Conservation (phyloP, 257 asterid species). For the Ajuga chamaepitys region DNA sequence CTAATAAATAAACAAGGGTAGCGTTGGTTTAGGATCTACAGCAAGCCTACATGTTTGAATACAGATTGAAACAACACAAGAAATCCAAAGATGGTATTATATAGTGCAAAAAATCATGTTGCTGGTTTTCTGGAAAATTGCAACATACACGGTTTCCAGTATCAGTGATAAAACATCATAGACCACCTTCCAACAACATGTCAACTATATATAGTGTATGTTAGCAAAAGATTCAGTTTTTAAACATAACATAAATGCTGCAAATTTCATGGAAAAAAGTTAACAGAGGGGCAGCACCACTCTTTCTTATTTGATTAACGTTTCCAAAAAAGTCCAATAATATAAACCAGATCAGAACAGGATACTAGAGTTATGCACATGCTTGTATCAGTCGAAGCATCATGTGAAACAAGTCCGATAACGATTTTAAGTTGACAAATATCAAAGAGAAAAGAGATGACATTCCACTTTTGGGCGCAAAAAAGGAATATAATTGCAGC, state of each 20-base stretch:
- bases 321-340: not conserved
- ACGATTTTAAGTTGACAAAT: not conserved
- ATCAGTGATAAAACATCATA: not conserved
- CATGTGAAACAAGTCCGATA: not conserved
- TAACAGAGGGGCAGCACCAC: not conserved
- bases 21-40: not conserved
- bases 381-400: slow-evolving; percentile 5
- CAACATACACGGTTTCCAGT: not conserved
- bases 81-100: not conserved
- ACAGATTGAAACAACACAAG: not conserved
- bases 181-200: not conserved
- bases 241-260: not conserved
- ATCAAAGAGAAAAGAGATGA: not conserved
- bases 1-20: too few relatives aligned
- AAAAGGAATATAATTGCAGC: not conserved
- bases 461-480: not conserved
- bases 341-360: not conserved
- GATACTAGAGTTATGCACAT: not conserved
- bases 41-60: not conserved
- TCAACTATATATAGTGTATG: not conserved
- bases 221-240: not conserved
- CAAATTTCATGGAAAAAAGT: slow-evolving; percentile 3
- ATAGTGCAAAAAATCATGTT: not conserved
- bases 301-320: not conserved
- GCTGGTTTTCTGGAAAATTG: not conserved